Percentiles rank a stretch among this genome's conserved stretches.
phyloP scores from a whole-genome alignment of 257 asterid genomes.

The Solanum sejunctum region DNA sequence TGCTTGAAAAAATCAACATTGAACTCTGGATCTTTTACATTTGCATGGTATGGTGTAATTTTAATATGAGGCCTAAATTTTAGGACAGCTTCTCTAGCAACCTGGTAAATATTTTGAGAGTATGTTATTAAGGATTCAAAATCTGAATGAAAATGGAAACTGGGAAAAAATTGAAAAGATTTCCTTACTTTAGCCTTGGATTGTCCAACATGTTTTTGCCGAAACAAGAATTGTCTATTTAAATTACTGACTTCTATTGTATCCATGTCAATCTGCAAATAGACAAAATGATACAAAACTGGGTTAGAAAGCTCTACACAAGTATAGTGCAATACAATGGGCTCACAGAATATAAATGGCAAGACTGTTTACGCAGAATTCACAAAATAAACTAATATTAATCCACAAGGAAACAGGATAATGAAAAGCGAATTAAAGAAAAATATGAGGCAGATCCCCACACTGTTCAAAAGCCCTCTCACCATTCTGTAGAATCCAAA shows the following conservation, averaged over 20 bases:
- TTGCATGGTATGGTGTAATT: constrained; percentile 90
- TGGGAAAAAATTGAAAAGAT: neutral
- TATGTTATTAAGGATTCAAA: constrained; percentile 5
- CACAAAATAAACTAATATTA: neutral
- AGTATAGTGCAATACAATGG: neutral
- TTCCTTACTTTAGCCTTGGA: constrained; percentile 90
- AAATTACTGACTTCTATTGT: constrained; percentile 98
- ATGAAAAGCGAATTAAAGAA: neutral
- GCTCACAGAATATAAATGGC: neutral
- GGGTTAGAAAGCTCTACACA: neutral
- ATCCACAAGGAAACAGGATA: neutral
- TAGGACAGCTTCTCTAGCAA: constrained; percentile 94
- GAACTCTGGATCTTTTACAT: constrained; percentile 79
- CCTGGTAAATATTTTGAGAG: constrained; percentile 38
- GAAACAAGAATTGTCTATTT: constrained; percentile 92
- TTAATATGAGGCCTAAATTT: constrained; percentile 78
- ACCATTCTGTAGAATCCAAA: neutral
- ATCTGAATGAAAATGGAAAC: neutral
- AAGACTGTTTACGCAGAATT: neutral
- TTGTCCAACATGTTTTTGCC: constrained; percentile 90
- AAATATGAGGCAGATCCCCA: neutral
- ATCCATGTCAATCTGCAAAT: constrained; percentile 93
- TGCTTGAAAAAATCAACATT: constrained; percentile 88
- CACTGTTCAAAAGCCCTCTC: neutral
- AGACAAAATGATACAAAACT: constrained; percentile 2